Evolutionary conservation across 2,329 filamentous ascomycete species (phyloP).

Genomic region (Diplodia scrobiculata): DNA sequence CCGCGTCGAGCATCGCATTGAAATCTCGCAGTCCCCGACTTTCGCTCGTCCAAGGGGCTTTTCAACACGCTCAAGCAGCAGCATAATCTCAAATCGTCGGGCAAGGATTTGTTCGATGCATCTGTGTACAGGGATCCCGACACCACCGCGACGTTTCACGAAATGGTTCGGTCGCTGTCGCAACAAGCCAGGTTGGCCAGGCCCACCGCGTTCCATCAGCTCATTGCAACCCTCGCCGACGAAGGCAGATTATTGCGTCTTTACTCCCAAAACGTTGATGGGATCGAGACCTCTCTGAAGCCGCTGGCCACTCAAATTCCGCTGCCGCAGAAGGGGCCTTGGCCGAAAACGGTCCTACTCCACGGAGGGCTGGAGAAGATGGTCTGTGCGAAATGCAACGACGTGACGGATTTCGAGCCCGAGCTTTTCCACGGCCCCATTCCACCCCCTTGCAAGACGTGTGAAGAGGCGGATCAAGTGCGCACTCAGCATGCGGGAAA

Average conservation of each 20-base stretch:
- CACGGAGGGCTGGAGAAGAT: constrained; percentile 94
- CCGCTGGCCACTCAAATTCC: constrained; percentile 81
- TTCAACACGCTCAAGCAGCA: constrained; percentile 83
- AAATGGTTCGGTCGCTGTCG: constrained; percentile 90
- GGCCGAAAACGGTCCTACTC: constrained; percentile 90
- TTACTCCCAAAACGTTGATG: constrained; percentile 97
- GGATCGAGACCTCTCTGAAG: constrained; percentile 80
- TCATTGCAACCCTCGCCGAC: constrained; percentile 84
- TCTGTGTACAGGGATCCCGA: constrained; percentile 93
- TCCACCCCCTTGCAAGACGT: constrained; percentile 76
- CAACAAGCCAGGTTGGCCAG: constrained; percentile 73
- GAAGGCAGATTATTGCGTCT: constrained; percentile 85
- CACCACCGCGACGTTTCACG: constrained; percentile 87
- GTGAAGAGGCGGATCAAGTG: constrained; percentile 72
- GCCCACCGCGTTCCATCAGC: constrained; percentile 88
- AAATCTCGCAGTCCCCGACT: constrained; percentile 75
- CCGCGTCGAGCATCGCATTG: constrained; percentile 32
- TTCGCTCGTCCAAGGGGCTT: constrained; percentile 85
- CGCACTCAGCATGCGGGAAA: constrained; percentile 77
- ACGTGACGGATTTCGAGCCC: constrained; percentile 73
- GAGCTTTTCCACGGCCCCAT: constrained; percentile 81
- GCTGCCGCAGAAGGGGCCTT: constrained; percentile 79
- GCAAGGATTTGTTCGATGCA: constrained; percentile 94
- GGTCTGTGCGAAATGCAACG: constrained; percentile 90
- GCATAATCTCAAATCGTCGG: constrained; percentile 88